These are phyloP conservation scores for Cutaneotrichosporon curvatum DNA, from an alignment of 1,284 basidiomycete genomes.

Conservation along the genomic window DNA sequence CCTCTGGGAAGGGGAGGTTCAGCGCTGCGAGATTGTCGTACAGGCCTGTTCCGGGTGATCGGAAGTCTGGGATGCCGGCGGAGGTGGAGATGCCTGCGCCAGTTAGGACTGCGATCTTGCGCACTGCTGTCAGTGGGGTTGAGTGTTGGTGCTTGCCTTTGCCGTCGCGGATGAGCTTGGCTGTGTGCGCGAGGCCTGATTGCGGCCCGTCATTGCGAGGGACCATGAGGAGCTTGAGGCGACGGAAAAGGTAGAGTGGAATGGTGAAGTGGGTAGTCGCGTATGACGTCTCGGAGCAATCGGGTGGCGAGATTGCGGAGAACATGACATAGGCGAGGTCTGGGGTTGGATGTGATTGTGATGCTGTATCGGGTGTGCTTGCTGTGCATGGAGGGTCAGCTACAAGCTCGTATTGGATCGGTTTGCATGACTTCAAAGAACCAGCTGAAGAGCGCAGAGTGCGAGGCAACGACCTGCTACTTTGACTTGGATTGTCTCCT, in stretches of 20 bases:
- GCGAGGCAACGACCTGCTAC: too few species aligned
- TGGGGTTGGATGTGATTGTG: not conserved
- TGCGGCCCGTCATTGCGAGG: not conserved
- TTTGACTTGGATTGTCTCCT: too few species aligned
- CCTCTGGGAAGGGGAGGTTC: conserved; percentile 53
- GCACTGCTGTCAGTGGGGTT: conserved; percentile 24
- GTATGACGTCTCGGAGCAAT: too few species aligned
- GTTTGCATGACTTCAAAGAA: too few species aligned
- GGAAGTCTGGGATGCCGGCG: conserved; percentile 49
- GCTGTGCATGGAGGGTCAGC: too few species aligned
- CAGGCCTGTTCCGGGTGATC: conserved; percentile 51
- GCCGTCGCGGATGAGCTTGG: not conserved
- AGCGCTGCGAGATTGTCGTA: conserved; percentile 52
- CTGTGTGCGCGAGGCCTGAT: not conserved
- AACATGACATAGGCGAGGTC: not conserved
- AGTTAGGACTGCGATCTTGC: conserved; percentile 49
- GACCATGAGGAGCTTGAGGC: not conserved
- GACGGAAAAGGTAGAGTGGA: not conserved
- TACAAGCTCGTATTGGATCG: too few species aligned
- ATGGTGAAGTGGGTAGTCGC: not conserved
- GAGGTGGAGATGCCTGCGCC: conserved; percentile 52
- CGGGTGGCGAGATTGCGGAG: too few species aligned
- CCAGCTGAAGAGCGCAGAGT: too few species aligned
- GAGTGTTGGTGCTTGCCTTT: too few species aligned
- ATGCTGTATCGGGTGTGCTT: not conserved